Evolutionary conservation across 345 rosid genomes (phyloP), one percentile per base, ranked within the genome.

Genomic region (Pistacia atlantica): DNA sequence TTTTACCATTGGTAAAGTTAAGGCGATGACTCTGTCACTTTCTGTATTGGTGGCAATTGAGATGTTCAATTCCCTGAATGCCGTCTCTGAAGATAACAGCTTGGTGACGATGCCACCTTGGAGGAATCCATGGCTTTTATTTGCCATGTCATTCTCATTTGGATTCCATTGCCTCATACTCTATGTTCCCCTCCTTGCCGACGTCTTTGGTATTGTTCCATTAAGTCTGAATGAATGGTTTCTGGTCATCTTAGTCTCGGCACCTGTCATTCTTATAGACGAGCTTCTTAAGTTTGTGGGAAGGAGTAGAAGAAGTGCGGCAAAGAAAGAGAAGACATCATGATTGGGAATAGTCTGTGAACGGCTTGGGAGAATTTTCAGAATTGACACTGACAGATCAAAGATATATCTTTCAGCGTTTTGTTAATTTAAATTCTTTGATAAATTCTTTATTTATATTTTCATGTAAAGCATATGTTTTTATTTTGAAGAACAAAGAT

Each of bases 51-150:
- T 93, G 74, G 92, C 94, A 1, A 95, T 93, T 31, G 99, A 93
- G 84, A 88, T 93, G 99, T 90, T 93, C 82, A 95, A 93, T 82
- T 92, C 98, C 22, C 77, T 95, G 79, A 95, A 95, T 33, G 97
- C 98, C 0, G 88, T 95, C 67, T 95, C 98, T 8, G 97, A 95
- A 86, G 91, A 95, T 76, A 86, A 82, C 77, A 95, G 98, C 84
- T 82, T 93, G 83, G 64, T 95, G 13, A 89, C 54, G 3, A 87
- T 93, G 96, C 97, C 97, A 45, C 99, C 97, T 4, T 92, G 99
- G 98, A 89, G 83, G 75, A 93, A 93, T 79, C 97, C 96, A 31
- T 95, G 93, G 93, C 98, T 95, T 71, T 78, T 95, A 82, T 88
- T 88, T 77, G 98, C 99, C 28, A 92, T 93, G 98, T 80, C 90